Percentiles rank a stretch among this genome's conserved stretches.
These are phyloP conservation scores for Phialocephala subalpina DNA, from an alignment of 2,329 filamentous ascomycete genomes.

Conservation along the genomic window DNA sequence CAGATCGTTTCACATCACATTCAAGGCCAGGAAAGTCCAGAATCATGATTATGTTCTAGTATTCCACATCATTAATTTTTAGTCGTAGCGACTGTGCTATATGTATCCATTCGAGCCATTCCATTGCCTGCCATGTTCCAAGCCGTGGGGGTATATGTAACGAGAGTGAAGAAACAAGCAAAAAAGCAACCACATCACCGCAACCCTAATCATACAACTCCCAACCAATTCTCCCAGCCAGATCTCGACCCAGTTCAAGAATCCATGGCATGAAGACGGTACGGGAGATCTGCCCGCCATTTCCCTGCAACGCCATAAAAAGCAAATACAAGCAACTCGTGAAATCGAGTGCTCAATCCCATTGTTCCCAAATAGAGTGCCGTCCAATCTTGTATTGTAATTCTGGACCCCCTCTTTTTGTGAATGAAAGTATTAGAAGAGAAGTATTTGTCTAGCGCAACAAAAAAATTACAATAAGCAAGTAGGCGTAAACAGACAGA, in stretches of 20 bases:
- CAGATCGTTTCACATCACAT: too few relatives aligned
- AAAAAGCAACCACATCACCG: not conserved
- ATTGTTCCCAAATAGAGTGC: conserved; percentile 18
- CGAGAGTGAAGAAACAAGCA: conserved; percentile 21
- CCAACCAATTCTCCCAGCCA: not conserved
- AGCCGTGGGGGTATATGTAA: conserved; percentile 23
- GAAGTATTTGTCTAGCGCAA: conserved; percentile 20
- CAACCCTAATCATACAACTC: conserved; percentile 17
- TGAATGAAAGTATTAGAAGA: conserved; percentile 27
- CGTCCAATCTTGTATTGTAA: conserved; percentile 15
- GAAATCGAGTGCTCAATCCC: not conserved
- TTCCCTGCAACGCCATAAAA: conserved; percentile 23
- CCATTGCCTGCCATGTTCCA: not conserved
- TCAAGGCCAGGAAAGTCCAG: too few relatives aligned
- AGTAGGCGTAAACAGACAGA: conserved; percentile 14
- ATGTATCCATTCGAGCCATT: not conserved
- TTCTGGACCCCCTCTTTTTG: conserved; percentile 13
- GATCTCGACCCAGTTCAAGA: not conserved
- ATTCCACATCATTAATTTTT: conserved; percentile 14
- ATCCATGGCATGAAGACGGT: not conserved
- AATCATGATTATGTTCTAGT: not conserved
- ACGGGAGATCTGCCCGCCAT: conserved; percentile 7
- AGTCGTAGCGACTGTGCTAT: conserved; percentile 16
- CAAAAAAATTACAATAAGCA: conserved; percentile 8
- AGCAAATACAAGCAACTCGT: not conserved